These are phyloP conservation scores for Moniliophthora roreri DNA, from an alignment of 1,284 basidiomycete genomes.

Conservation along the genomic window DNA sequence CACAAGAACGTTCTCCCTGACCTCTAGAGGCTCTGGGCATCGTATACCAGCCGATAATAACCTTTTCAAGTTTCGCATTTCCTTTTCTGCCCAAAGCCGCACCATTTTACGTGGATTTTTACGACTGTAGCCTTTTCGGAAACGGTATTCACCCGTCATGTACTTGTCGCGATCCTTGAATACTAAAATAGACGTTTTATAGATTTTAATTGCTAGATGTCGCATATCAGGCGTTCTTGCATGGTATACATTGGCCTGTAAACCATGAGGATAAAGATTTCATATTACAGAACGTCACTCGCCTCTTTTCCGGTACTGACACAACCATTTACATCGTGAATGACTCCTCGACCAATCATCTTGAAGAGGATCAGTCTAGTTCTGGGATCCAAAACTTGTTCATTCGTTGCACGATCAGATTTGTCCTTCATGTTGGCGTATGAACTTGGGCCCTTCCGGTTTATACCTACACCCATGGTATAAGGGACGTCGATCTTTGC, in stretches of 20 bases:
- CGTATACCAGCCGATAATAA: constrained; percentile 80
- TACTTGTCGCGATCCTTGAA: constrained; percentile 98
- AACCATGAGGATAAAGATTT: constrained; percentile 5
- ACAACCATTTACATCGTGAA: constrained; percentile 90
- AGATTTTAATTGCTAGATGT: constrained; percentile 93
- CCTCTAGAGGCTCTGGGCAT: constrained; percentile 89
- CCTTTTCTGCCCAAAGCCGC: constrained; percentile 98
- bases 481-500: constrained; percentile 75
- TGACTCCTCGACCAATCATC: constrained; percentile 86
- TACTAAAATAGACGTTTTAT: constrained; percentile 96
- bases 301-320: constrained; percentile 97
- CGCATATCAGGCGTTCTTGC: constrained; percentile 63
- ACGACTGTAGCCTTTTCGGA: constrained; percentile 89
- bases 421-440: constrained; percentile 90
- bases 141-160: constrained; percentile 90
- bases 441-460: constrained; percentile 86
- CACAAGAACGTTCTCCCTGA: constrained; percentile 95
- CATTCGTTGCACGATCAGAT: constrained; percentile 89
- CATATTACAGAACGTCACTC: neutral
- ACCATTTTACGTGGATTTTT: constrained; percentile 99
- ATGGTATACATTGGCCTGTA: constrained; percentile 91
- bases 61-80: constrained; percentile 93
- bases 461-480: constrained; percentile 77
- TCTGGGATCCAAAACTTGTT: constrained; percentile 91
- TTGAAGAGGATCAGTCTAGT: constrained; percentile 91